Percentiles rank a stretch among this genome's conserved stretches.
phyloP scores from a whole-genome alignment of 2,329 filamentous ascomycete species.

The Phialemonium atrogriseum region DNA sequence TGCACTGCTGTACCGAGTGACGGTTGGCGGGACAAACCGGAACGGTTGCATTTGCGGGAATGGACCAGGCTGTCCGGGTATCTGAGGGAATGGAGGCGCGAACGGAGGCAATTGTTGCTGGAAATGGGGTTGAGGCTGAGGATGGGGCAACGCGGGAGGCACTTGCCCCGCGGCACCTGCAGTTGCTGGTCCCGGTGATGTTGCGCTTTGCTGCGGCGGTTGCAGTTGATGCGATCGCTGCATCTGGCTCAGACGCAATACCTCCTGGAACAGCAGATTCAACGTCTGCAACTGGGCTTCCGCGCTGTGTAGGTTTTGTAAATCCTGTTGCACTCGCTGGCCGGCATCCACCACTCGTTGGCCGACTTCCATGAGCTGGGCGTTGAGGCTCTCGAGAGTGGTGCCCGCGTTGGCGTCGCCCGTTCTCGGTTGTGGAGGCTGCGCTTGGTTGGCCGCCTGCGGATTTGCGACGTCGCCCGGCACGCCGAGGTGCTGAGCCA shows the following conservation, averaged over 20 bases:
- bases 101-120: background rate
- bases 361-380: slow-evolving; percentile 58
- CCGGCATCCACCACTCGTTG: slow-evolving; percentile 49
- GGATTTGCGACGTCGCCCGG: slow-evolving; percentile 22
- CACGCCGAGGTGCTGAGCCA: slow-evolving; percentile 55
- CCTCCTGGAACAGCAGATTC: slow-evolving; percentile 58
- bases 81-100: slow-evolving; percentile 4
- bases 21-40: slow-evolving; percentile 13
- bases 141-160: background rate
- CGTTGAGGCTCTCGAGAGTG: slow-evolving; percentile 36
- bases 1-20: slow-evolving; percentile 39
- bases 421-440: slow-evolving; percentile 8
- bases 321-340: slow-evolving; percentile 59
- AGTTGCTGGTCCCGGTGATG: background rate
- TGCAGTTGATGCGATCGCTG: background rate
- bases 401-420: slow-evolving; percentile 11
- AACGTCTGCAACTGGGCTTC: slow-evolving; percentile 62
- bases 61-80: slow-evolving; percentile 5
- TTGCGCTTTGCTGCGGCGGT: background rate
- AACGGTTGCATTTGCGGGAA: slow-evolving; percentile 15
- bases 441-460: slow-evolving; percentile 8
- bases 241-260: slow-evolving; percentile 53
- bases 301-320: slow-evolving; percentile 51
- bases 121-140: background rate
- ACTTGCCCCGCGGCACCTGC: slow-evolving; percentile 4